Evolutionary conservation across 176 grass and related monocot species (phyloP), one percentile per base, ranked within the genome.

Genomic region (Leersia perrieri): DNA sequence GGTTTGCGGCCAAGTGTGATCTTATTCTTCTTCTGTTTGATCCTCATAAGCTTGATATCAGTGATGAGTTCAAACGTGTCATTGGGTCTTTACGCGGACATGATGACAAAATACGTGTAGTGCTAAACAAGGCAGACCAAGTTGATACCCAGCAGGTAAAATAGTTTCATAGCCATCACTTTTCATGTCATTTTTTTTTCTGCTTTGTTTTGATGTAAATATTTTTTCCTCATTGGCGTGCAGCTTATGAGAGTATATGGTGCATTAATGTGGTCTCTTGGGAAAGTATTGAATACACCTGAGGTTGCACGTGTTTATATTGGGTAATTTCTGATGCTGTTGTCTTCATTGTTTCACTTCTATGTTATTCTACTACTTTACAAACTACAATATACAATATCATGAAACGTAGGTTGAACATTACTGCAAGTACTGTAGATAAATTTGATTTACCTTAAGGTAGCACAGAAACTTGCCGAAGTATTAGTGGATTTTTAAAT

Each of bases 201-300:
- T 69, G 23, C 20, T 66, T 60, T 75, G 18, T 74, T 78, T 79
- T 81, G 18, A 61, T 40, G 8, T 70, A 70, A 6, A 14, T 74
- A 40, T 69, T 23, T 74, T 69, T 47, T 82, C 41, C 42, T 93
- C 33, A 15, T 85, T 82, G 66, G 23, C 23, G 2, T 74, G 79
- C 90, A 99, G 96, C 90, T 99, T 81, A 99, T 99, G 96, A 95
- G 96, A 86, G 93, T 99, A 39, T 95, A 96, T 81, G 96, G 96
- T 86, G 93, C 93, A 83, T 90, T 99, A 76, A 99, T 95, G 91
- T 99, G 96, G 96, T 99, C 93, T 35, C 88, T 99, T 34, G 96
- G 96, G 57, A 99, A 99, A 93, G 96, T 99, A 75, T 66, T 99
- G 81, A 95, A 99, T 70, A 99, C 96, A 41, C 96, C 96, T 79